These are phyloP conservation scores for Penicillium fuscoglaucum DNA, from an alignment of 2,329 filamentous ascomycete genomes.

Conservation along the genomic window DNA sequence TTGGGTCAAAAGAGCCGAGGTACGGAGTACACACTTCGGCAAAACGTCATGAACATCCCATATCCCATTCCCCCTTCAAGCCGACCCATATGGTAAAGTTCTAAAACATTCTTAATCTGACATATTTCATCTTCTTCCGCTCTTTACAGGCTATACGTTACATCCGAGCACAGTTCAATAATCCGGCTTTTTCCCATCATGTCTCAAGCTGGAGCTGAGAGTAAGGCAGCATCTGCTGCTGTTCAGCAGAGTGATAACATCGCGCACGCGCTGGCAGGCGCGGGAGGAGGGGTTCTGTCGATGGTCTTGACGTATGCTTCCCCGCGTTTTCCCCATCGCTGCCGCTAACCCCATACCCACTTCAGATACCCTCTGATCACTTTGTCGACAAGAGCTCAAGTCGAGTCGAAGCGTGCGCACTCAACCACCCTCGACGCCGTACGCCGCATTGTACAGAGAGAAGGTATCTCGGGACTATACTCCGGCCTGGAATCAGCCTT, in stretches of 20 bases:
- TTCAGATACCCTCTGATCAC: constrained; percentile 91
- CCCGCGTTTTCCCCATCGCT: constrained; percentile 6
- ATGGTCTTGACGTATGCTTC: constrained; percentile 82
- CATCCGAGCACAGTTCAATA: background rate
- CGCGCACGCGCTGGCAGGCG: constrained; percentile 88
- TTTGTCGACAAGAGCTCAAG: constrained; percentile 93
- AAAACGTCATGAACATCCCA: constrained; percentile 39
- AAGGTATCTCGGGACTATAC: constrained; percentile 86
- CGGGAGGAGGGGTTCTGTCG: constrained; percentile 88
- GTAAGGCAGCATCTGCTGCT: constrained; percentile 57
- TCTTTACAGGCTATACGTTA: background rate
- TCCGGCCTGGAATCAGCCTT: constrained; percentile 89
- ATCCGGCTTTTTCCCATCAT: constrained; percentile 27
- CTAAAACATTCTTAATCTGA: constrained; percentile 3
- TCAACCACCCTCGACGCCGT: constrained; percentile 81
- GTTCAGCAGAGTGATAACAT: constrained; percentile 93
- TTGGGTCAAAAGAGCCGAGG: constrained; percentile 33
- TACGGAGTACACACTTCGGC: constrained; percentile 29
- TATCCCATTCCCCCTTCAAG: constrained; percentile 10
- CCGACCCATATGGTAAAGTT: constrained; percentile 31
- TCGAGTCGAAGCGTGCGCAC: constrained; percentile 91
- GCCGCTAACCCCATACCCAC: constrained; percentile 14
- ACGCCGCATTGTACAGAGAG: constrained; percentile 82
- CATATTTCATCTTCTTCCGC: background rate
- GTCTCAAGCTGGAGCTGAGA: constrained; percentile 41